Evolutionary conservation across 257 asterid genomes (phyloP).

Genomic region (Solanum pennellii): DNA sequence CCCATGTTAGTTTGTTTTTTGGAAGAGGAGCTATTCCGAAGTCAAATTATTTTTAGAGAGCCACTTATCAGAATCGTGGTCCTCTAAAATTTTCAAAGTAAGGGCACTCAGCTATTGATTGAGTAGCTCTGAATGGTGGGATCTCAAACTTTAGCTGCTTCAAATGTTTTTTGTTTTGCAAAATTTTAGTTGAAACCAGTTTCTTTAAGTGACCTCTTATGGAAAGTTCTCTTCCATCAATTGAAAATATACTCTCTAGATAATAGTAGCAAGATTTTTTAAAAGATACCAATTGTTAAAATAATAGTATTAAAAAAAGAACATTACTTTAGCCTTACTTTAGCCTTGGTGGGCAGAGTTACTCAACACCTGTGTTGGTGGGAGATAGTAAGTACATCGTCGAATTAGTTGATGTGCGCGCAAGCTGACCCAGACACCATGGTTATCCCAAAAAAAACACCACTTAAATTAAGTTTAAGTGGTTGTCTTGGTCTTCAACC

Average conservation of each 20-base stretch:
- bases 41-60: not conserved
- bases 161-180: not conserved
- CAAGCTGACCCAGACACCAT: no score
- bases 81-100: not conserved
- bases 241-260: not conserved
- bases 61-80: not conserved
- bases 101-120: not conserved
- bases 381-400: not conserved
- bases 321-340: not conserved
- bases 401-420: not conserved
- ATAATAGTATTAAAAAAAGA: not conserved
- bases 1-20: not conserved
- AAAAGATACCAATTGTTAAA: not conserved
- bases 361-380: not conserved
- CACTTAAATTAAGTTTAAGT: not conserved
- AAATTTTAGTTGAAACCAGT: not conserved
- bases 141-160: not conserved
- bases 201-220: not conserved
- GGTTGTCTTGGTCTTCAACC: not conserved
- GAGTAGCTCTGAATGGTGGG: not conserved
- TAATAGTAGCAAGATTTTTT: not conserved
- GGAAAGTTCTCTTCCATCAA: not conserved
- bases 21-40: not conserved
- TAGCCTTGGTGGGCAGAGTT: not conserved
- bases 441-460: not conserved